Evolutionary conservation across 2,329 filamentous ascomycete species (phyloP).

Genomic region (Talaromyces sp.): DNA sequence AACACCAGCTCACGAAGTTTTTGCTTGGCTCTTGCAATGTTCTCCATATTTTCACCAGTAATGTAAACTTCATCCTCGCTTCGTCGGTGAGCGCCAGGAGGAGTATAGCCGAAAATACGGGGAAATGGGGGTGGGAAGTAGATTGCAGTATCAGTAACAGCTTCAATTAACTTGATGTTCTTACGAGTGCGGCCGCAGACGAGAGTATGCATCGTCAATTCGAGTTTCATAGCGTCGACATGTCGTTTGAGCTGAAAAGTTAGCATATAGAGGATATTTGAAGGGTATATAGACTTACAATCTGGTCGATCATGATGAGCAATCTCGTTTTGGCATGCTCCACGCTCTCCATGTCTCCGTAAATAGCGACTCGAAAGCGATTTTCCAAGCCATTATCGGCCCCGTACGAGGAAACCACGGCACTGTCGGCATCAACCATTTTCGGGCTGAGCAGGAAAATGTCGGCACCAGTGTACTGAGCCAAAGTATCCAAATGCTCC

Average conservation of each 20-base stretch:
- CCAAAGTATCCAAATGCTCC: conserved; percentile 81
- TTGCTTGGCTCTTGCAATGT: conserved; percentile 83
- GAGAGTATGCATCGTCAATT: conserved; percentile 83
- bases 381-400: conserved; percentile 78
- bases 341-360: conserved; percentile 88
- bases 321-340: conserved; percentile 97
- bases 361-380: conserved; percentile 88
- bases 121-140: conserved; percentile 97
- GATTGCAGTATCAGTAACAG: conserved; percentile 90
- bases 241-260: conserved; percentile 49
- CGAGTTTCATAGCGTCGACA: conserved; percentile 76
- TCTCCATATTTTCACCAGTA: conserved; percentile 80
- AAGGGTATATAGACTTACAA: conserved; percentile 52
- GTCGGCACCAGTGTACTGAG: conserved; percentile 86
- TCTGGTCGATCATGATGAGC: conserved; percentile 93
- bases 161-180: conserved; percentile 97
- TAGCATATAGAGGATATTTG: conserved; percentile 7
- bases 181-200: conserved; percentile 91
- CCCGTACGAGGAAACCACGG: conserved; percentile 68
- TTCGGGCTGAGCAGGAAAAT: conserved; percentile 94
- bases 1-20: conserved; percentile 83
- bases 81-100: conserved; percentile 73
- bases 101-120: conserved; percentile 83
- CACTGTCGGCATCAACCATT: conserved; percentile 71
- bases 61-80: conserved; percentile 92